Evolutionary conservation across 2,329 filamentous ascomycete genomes (phyloP).

Genomic region (Cyphellophora europaea): DNA sequence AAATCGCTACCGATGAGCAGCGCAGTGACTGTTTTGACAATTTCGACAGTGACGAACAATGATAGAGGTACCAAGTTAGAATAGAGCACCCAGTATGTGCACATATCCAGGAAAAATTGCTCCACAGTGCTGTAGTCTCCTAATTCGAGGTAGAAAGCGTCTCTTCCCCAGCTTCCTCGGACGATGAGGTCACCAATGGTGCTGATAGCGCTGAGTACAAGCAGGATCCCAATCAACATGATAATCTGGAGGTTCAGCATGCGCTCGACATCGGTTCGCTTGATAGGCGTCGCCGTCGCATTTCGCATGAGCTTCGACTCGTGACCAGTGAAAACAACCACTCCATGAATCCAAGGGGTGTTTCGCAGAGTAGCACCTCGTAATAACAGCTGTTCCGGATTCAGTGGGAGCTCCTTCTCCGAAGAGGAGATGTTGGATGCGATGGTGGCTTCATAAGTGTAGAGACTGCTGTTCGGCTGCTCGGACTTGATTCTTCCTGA

Average conservation of each 20-base stretch:
- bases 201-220: constrained; percentile 77
- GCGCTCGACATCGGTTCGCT: constrained; percentile 89
- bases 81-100: constrained; percentile 98
- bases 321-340: constrained; percentile 94
- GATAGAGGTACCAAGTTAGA: constrained; percentile 95
- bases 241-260: constrained; percentile 91
- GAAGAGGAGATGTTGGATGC: constrained; percentile 84
- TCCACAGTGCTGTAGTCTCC: constrained; percentile 52
- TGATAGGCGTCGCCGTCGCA: constrained; percentile 92
- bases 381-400: constrained; percentile 85
- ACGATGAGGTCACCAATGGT: constrained; percentile 84
- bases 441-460: constrained; percentile 94
- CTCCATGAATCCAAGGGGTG: constrained; percentile 91
- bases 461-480: constrained; percentile 95
- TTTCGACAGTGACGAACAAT: constrained; percentile 91
- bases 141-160: constrained; percentile 60
- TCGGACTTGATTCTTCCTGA: constrained; percentile 85
- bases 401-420: constrained; percentile 83
- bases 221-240: constrained; percentile 74
- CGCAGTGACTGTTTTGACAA: constrained; percentile 98
- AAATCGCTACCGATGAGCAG: constrained; percentile 95
- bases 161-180: constrained; percentile 52
- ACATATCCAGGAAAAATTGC: constrained; percentile 86
- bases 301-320: constrained; percentile 99
- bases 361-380: constrained; percentile 90